phyloP scores from a whole-genome alignment of 495 filamentous ascomycete species.

The Annulohypoxylon bovei region DNA sequence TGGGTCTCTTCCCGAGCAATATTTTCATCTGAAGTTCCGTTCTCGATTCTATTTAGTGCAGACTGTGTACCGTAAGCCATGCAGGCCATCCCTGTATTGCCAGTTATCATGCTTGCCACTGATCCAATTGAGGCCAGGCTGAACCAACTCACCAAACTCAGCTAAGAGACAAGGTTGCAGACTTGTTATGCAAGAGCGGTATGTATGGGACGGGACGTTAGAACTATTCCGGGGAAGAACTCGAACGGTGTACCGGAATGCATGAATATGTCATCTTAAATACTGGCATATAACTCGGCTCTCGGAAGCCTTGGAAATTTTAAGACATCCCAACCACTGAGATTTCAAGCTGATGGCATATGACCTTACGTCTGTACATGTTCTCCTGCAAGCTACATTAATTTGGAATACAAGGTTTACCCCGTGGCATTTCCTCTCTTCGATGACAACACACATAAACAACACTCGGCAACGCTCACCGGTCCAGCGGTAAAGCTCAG shows the following conservation, averaged over 20 bases:
- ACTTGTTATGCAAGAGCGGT: conserved; percentile 15
- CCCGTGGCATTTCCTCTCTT: background rate
- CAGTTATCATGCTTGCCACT: background rate
- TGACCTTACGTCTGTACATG: too few relatives aligned
- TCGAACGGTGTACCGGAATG: conserved; percentile 22
- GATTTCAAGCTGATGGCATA: background rate
- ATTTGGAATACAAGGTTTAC: conserved; percentile 5
- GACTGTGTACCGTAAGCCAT: conserved; percentile 1
- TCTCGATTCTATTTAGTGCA: conserved; percentile 28
- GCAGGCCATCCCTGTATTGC: background rate
- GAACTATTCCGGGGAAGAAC: conserved; percentile 6
- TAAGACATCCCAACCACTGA: conserved; percentile 1
- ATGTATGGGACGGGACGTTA: conserved; percentile 33
- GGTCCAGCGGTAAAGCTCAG: conserved; percentile 6
- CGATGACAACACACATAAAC: background rate
- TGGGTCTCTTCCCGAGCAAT: background rate
- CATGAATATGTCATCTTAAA: conserved; percentile 13
- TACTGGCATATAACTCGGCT: background rate
- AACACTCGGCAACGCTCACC: conserved; percentile 11
- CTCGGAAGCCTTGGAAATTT: background rate
- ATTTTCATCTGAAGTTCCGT: conserved; percentile 9
- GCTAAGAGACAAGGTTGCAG: conserved; percentile 16
- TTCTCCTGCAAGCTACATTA: background rate
- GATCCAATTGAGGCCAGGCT: background rate
- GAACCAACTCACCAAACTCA: conserved; percentile 13